A percentile compares a stretch with the other conserved stretches of the same genome.
Conservation (phyloP, 2,329 filamentous ascomycete genomes). For the Lachnellula cervina region DNA sequence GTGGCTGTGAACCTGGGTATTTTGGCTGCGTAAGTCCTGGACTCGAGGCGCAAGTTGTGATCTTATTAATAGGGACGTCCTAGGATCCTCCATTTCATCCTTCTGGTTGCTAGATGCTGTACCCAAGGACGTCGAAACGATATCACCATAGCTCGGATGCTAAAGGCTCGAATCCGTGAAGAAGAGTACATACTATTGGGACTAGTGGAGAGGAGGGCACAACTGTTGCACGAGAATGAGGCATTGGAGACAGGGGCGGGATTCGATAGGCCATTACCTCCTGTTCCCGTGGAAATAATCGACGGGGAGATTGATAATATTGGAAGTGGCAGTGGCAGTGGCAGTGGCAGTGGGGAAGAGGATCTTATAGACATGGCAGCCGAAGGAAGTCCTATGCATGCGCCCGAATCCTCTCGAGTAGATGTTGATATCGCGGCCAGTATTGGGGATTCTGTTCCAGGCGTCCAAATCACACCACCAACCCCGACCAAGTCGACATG, state of each 20-base stretch:
- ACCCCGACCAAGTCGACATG: no score
- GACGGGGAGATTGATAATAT: background rate
- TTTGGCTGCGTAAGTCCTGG: slow-evolving; percentile 10
- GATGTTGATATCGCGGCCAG: no score
- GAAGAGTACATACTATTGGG: slow-evolving; percentile 8
- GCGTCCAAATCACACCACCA: no score
- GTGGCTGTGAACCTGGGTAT: slow-evolving; percentile 12
- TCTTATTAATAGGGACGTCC: background rate
- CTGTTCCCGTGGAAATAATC: background rate
- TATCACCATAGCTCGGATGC: background rate
- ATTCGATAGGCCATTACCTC: background rate
- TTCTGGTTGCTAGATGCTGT: slow-evolving; percentile 12
- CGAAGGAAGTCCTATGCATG: background rate
- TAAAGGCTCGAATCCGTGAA: slow-evolving; percentile 4
- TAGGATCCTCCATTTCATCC: slow-evolving; percentile 15
- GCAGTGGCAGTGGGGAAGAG: background rate
- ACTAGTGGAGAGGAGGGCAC: slow-evolving; percentile 8
- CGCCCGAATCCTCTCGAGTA: no score
- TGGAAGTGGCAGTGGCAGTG: background rate
- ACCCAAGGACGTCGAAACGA: background rate
- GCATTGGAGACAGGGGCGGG: slow-evolving; percentile 5
- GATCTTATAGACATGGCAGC: slow-evolving; percentile 11
- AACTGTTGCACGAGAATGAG: slow-evolving; percentile 6
- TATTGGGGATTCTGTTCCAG: no score
- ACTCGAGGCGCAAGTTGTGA: background rate